Evolutionary conservation across 768 basidiomycete species (phyloP), one percentile per base, ranked within the genome.

Genomic region (Exsudoporus frostii): DNA sequence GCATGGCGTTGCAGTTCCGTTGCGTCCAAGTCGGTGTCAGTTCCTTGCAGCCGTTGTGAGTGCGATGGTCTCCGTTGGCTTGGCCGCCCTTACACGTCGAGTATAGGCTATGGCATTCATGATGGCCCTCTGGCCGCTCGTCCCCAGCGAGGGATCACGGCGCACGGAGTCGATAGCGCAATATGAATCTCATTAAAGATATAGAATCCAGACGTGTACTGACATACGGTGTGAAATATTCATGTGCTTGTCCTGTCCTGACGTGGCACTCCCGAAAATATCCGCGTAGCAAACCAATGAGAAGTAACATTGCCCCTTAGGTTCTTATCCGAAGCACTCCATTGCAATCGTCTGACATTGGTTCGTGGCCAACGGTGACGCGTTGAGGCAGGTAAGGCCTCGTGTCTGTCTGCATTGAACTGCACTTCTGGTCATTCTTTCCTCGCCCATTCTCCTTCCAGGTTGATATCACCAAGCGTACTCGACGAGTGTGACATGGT

Each of bases 81-180:
- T 10, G 24, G 6, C 25, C 2, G 4, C n/a, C 40, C 45, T 60
- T 0, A 57, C 19, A 1, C 1, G 4, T 24, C 2, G 9, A 11
- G n/a, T 19, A 24, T 14, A 69, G 68, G 38, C 53, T 69, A 73
- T 79, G 74, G 67, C 9, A 5, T 55, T 73, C 25, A 76, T 79
- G 73, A 66, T 67, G 8, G 55, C 63, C 15, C 53, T 76, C 17
- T 79, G 78, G 78, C 65, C 68, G 11, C 45, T 76, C 36, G 73
- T 79, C 14, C 74, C 77, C 7, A 42, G 50, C 47, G 69, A 67
- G 45, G 59, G 62, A 5, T 54, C 57, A 5, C 57, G 54, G 19
- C 60, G 55, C 44, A 53, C 22, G 15, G 62, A 69, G n/a, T 40
- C 60, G 22, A 66, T 38, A 17, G 19, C 19, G 15, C n/a, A n/a